Evolutionary conservation across 163 green algal genomes (phyloP), one percentile per base, ranked within the genome.

Genomic region (Scenedesmus sp.): DNA sequence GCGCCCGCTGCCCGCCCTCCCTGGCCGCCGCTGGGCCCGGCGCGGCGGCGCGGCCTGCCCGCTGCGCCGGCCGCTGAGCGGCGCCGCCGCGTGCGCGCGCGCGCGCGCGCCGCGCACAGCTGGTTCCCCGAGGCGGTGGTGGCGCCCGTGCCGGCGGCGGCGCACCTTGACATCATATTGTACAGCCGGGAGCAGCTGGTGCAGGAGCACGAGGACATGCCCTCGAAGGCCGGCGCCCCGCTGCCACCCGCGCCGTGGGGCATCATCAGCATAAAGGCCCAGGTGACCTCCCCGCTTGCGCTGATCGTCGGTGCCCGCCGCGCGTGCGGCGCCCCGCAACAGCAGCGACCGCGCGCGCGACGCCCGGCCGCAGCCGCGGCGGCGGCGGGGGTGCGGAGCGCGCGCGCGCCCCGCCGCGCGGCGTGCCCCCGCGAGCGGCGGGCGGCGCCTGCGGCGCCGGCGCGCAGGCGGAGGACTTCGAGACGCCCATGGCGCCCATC

Each of bases 401-500:
- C 44, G 58, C 58, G 15, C 18, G 18, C 29, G 58, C 58, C 58
- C 5, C 22, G 26, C 29, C 91, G 92, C 0, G 98, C 94, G 93
- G 96, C 92, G n/a, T n/a, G n/a, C n/a, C n/a, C n/a, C n/a, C n/a
- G n/a, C n/a, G n/a, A n/a, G n/a, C n/a, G n/a, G n/a, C n/a, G n/a
- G n/a, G n/a, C n/a, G n/a, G n/a, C n/a, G n/a, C n/a, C n/a, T n/a
- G n/a, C n/a, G n/a, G n/a, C n/a, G n/a, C n/a, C n/a, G n/a, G n/a
- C n/a, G n/a, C 89, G 0, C 94, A 97, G 81, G 87, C 96, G 66
- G 95, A 97, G 70, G 74, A 89, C 28, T 92, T 88, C 60, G 96
- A 99, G 86, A 96, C 90, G 2, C 95, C 95, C 34, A 91, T 96
- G 90, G 88, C 96, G 85, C 96, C 96, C 20, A 98, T 98, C 84